Percentiles rank a stretch among this genome's conserved stretches.
These are phyloP conservation scores for Nelumbo lutea DNA, from an alignment of 164 flowering plant genomes.

Conservation along the genomic window DNA sequence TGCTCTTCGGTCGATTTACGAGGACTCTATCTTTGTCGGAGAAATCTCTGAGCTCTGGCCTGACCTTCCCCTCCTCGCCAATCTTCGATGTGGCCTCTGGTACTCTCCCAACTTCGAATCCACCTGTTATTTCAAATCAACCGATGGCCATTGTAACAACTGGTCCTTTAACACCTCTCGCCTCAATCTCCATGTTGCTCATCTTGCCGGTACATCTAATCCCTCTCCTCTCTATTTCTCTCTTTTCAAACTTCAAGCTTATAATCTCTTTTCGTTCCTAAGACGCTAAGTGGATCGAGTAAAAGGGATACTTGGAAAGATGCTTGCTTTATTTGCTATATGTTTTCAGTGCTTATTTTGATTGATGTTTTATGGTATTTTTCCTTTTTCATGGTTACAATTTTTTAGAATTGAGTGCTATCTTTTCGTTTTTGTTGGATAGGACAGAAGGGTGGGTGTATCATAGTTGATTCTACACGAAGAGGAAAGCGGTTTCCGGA, in stretches of 20 bases:
- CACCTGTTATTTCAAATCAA: conserved; percentile 93
- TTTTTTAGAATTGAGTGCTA: conserved; percentile 2
- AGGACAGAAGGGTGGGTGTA: conserved; percentile 90
- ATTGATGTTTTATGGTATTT: background rate
- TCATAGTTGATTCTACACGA: conserved; percentile 89
- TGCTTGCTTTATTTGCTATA: background rate
- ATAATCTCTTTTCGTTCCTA: background rate
- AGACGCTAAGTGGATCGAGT: no score
- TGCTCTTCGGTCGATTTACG: conserved; percentile 77
- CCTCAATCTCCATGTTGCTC: conserved; percentile 86
- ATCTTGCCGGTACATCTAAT: conserved; percentile 50
- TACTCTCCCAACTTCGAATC: conserved; percentile 59
- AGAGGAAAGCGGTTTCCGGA: conserved; percentile 97
- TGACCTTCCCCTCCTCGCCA: conserved; percentile 71
- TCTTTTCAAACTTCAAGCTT: background rate
- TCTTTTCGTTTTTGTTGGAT: conserved; percentile 27
- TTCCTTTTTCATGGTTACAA: background rate
- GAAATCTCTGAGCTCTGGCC: conserved; percentile 88
- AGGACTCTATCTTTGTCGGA: conserved; percentile 82
- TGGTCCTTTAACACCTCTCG: conserved; percentile 85
- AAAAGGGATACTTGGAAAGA: background rate
- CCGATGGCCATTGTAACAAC: conserved; percentile 90
- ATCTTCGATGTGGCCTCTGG: conserved; percentile 96
- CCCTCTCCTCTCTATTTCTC: background rate
- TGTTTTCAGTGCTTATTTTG: background rate